A percentile compares a stretch with the other conserved stretches of the same genome.
These are phyloP conservation scores for Rhizopogon vulgaris DNA, from an alignment of 768 basidiomycete genomes.

Conservation along the genomic window DNA sequence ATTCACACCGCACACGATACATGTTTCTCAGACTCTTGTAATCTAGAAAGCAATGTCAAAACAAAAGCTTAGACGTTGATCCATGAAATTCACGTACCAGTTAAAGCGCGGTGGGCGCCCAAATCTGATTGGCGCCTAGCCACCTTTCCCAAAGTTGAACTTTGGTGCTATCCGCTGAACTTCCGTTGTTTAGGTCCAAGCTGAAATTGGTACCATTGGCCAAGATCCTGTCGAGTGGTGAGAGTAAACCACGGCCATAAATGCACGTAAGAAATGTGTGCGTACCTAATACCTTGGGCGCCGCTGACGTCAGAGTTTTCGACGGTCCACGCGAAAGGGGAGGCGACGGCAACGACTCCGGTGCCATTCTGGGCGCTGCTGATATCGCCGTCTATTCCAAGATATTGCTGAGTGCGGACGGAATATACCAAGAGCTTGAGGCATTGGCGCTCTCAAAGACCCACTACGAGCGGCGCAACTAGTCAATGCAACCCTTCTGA, in stretches of 20 bases:
- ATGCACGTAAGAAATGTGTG: not conserved
- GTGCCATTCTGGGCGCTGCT: slow-evolving; percentile 29
- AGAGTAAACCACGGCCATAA: not conserved
- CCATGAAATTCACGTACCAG: not conserved
- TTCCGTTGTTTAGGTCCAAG: slow-evolving; percentile 44
- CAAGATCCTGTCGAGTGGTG: slow-evolving; percentile 32
- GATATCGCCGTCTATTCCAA: slow-evolving; percentile 26
- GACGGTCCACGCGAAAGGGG: slow-evolving; percentile 44
- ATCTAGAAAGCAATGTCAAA: not conserved
- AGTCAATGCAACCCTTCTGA: not conserved
- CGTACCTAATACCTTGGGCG: slow-evolving; percentile 37
- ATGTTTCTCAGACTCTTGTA: too few relatives aligned
- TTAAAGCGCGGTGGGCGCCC: slow-evolving; percentile 30
- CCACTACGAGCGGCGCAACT: slow-evolving; percentile 36
- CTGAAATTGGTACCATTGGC: slow-evolving; percentile 37
- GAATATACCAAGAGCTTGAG: slow-evolving; percentile 39
- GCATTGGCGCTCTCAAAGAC: slow-evolving; percentile 29
- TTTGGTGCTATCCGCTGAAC: slow-evolving; percentile 35
- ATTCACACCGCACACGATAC: too few relatives aligned
- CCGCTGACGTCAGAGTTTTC: slow-evolving; percentile 37
- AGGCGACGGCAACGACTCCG: slow-evolving; percentile 29
- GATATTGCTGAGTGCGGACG: slow-evolving; percentile 37
- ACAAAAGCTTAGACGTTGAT: not conserved
- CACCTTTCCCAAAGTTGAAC: slow-evolving; percentile 45
- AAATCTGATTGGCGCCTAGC: slow-evolving; percentile 48